Evolutionary conservation across 1,139 yeast species (phyloP).

Genomic region (Suhomyces maxii): DNA sequence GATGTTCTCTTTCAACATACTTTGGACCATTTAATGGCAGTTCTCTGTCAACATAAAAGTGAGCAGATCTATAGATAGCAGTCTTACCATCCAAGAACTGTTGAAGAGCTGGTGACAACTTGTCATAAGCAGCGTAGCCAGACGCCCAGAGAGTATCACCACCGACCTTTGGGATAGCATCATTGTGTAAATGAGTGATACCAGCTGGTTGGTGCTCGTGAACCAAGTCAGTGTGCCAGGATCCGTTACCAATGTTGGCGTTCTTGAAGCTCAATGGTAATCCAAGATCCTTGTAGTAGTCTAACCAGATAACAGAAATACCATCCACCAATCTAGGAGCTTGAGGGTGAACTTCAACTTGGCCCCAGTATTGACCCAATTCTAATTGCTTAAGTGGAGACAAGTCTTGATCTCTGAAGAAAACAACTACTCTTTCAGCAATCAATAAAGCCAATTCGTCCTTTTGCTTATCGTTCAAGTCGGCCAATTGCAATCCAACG

Average conservation of each 20-base stretch:
- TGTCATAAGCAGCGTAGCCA: conserved; percentile 53
- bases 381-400: conserved; percentile 48
- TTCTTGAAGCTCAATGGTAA: conserved; percentile 31
- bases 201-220: conserved; percentile 52
- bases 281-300: conserved; percentile 28
- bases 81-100: conserved; percentile 49
- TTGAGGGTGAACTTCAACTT: conserved; percentile 45
- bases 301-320: conserved; percentile 55
- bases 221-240: conserved; percentile 51
- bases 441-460: conserved; percentile 42
- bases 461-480: conserved; percentile 31
- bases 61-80: conserved; percentile 47
- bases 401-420: conserved; percentile 45
- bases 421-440: conserved; percentile 46
- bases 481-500: conserved; percentile 19
- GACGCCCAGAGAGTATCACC: conserved; percentile 55
- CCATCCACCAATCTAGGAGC: conserved; percentile 40
- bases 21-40: conserved; percentile 46
- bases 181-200: conserved; percentile 47
- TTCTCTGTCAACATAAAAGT: conserved; percentile 39
- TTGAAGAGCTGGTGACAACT: conserved; percentile 49
- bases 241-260: conserved; percentile 33
- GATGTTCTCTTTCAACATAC: conserved; percentile 45
- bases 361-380: conserved; percentile 44
- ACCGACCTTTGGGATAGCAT: conserved; percentile 45